Evolutionary conservation across 2,329 filamentous ascomycete species (phyloP), one percentile per base, ranked within the genome.

Genomic region (Colletotrichum euphorbiae): DNA sequence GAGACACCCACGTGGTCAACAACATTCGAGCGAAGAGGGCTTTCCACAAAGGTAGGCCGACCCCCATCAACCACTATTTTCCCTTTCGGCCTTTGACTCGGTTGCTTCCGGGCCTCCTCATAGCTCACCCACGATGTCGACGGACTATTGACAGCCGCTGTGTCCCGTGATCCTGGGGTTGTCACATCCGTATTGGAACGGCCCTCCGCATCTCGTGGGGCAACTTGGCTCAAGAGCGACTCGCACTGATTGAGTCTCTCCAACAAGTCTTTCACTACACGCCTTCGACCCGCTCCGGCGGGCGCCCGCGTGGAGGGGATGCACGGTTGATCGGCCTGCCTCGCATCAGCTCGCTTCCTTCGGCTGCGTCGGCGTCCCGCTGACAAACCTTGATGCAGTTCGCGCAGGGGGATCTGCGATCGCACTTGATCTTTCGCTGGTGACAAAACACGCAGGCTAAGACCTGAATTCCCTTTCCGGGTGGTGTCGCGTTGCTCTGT

Each of bases 401-500:
- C 9, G 78, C 83, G 72, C 87, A 89, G 6, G 87, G 87, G 48
- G 83, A 87, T 45, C 82, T 83, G 68, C 86, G 82, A 73, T 89
- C 86, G 76, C 87, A 89, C 75, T 87, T 88, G 77, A 88, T 89
- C 77, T 89, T 89, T 72, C 87, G 83, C 72, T 86, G 84, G 74
- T 89, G 86, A 73, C 87, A 89, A 33, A 88, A 79, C 17, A 86
- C 84, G 71, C 86, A 87, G 31, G 84, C 63, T 50, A 68, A 42
- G 17, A 62, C 67, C 38, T 51, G 55, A 5, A 36, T 38, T 13
- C 43, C 15, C 52, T 58, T 58, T n/a, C 52, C 64, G 19, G 51
- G 19, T n/a, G 51, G 13, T 21, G 45, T 48, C 36, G 43, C 36
- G 38, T n/a, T 54, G 38, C 21, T 45, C 19, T 33, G n/a, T 33